Conservation (phyloP, 208 protist genomes). For the Acanthamoeba culbertsoni region DNA sequence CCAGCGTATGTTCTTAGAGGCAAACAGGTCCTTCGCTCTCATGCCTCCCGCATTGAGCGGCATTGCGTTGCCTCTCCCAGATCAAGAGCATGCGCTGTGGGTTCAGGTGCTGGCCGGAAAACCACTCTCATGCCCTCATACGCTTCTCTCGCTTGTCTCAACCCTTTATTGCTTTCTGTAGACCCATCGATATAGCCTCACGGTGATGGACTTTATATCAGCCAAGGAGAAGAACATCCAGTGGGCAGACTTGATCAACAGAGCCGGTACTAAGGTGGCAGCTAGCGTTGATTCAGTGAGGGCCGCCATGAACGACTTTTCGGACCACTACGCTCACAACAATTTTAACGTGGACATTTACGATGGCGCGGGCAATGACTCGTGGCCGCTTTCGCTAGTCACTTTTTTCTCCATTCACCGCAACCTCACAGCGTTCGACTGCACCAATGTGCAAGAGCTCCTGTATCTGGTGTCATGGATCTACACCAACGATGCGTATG, state of each 20-base stretch:
- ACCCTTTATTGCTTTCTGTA: background rate
- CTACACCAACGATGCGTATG: conserved; percentile 25
- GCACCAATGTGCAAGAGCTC: background rate
- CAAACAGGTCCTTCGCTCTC: background rate
- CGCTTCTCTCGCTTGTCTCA: background rate
- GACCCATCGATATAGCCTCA: background rate
- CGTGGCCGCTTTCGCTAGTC: background rate
- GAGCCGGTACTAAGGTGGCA: background rate
- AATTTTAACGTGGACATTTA: background rate
- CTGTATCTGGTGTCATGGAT: background rate
- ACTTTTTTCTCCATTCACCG: background rate
- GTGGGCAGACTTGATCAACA: conserved; percentile 42
- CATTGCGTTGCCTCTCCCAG: too few relatives aligned
- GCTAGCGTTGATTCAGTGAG: background rate
- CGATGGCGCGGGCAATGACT: background rate
- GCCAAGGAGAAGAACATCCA: background rate
- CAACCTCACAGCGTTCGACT: background rate
- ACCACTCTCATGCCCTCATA: background rate
- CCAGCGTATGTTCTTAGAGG: background rate
- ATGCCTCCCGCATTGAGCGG: background rate
- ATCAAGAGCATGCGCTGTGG: too few relatives aligned
- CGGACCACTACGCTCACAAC: background rate
- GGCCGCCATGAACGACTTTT: background rate
- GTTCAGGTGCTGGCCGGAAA: background rate
- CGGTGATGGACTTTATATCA: background rate